phyloP scores from a whole-genome alignment of 2,329 filamentous ascomycete species.

The Verticillium nonalfalfae region DNA sequence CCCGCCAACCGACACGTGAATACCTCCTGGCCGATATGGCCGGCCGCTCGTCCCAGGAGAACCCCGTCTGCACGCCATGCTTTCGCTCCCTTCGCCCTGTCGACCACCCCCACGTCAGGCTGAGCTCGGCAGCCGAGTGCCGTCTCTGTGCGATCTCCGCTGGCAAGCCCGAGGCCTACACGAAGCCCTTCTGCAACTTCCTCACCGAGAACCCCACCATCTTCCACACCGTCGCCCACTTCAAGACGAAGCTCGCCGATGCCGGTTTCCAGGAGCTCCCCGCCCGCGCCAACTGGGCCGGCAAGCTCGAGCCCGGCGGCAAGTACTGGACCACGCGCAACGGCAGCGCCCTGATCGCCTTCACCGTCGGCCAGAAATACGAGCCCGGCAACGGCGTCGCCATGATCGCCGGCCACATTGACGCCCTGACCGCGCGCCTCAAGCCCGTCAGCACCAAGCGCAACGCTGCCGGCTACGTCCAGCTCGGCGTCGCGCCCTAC shows the following conservation, averaged over 20 bases:
- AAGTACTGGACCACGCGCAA: constrained; percentile 90
- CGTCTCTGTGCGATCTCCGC: constrained; percentile 14
- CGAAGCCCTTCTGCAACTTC: constrained; percentile 81
- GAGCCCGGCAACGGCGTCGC: constrained; percentile 79
- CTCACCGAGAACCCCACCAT: constrained; percentile 86
- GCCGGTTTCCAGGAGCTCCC: constrained; percentile 74
- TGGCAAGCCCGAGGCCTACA: constrained; percentile 58
- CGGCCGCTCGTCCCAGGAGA: constrained; percentile 19
- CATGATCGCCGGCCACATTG: constrained; percentile 87
- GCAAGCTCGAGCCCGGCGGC: constrained; percentile 67
- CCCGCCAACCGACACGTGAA: constrained; percentile 36
- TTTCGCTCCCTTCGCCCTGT: constrained; percentile 6
- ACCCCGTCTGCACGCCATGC: constrained; percentile 16
- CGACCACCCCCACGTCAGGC: constrained; percentile 20
- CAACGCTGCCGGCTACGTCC: constrained; percentile 78
- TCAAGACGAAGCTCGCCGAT: constrained; percentile 64
- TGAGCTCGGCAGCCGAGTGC: constrained; percentile 23
- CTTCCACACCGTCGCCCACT: constrained; percentile 81
- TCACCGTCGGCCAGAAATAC: constrained; percentile 75
- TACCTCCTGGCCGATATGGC: constrained; percentile 5
- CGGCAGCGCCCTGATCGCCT: constrained; percentile 78
- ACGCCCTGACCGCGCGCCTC: constrained; percentile 82
- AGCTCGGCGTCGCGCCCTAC: constrained; percentile 89
- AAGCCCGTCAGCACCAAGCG: constrained; percentile 86
- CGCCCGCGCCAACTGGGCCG: constrained; percentile 71